Evolutionary conservation across 2,329 filamentous ascomycete genomes (phyloP).

Genomic region (Aspergillus quadrilineatus): DNA sequence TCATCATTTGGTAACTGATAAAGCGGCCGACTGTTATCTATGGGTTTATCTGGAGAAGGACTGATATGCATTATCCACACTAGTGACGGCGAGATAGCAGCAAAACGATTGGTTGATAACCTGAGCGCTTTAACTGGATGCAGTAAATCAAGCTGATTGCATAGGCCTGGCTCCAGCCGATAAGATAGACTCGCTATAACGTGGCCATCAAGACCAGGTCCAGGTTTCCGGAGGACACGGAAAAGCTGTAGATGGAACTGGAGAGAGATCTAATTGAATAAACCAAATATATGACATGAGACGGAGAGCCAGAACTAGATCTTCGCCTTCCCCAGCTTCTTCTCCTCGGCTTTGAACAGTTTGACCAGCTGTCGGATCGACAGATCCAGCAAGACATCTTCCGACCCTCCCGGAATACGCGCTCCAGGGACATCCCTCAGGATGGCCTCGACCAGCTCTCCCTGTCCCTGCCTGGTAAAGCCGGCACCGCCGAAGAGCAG

Average conservation of each 20-base stretch:
- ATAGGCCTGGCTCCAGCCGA: neutral
- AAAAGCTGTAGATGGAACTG: neutral
- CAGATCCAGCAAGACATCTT: conserved; percentile 71
- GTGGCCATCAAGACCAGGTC: neutral
- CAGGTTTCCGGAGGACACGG: neutral
- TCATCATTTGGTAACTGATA: neutral
- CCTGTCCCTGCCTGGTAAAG: conserved; percentile 65
- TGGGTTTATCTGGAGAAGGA: conserved; percentile 1
- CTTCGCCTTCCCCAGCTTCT: conserved; percentile 32
- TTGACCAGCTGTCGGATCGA: conserved; percentile 69
- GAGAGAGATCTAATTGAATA: neutral
- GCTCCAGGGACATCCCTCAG: conserved; percentile 64
- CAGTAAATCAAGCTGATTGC: neutral
- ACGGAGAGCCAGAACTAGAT: conserved; percentile 20
- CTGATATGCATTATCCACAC: neutral
- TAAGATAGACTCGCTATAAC: neutral
- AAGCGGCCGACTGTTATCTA: neutral
- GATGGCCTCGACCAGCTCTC: conserved; percentile 68
- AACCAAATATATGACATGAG: no score
- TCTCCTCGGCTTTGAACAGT: conserved; percentile 52
- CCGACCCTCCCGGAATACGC: conserved; percentile 66
- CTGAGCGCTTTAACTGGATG: neutral
- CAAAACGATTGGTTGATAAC: neutral
- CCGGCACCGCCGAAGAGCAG: conserved; percentile 74
- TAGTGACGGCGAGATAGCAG: conserved; percentile 2